Percentiles rank a stretch among this genome's conserved stretches.
phyloP scores from a whole-genome alignment of 2,329 filamentous ascomycete species.

The Pseudogymnoascus sp. region DNA sequence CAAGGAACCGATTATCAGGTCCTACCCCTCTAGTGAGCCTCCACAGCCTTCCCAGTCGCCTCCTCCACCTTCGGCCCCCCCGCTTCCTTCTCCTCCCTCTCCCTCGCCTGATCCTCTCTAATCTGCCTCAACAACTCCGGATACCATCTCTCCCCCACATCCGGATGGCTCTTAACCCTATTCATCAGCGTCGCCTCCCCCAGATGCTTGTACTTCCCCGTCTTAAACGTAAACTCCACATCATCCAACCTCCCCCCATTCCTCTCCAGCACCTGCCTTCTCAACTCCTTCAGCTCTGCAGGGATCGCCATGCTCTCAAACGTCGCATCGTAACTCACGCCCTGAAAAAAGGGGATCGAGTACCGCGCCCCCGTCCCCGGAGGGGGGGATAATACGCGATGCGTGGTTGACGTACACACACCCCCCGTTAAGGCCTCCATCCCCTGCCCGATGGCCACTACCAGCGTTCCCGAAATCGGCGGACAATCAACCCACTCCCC shows the following conservation, averaged over 20 bases:
- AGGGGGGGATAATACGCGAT: conserved; percentile 69
- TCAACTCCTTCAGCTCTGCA: conserved; percentile 53
- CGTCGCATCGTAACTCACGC: conserved; percentile 68
- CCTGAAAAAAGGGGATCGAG: conserved; percentile 84
- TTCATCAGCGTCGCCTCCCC: conserved; percentile 83
- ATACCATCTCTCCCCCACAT: conserved; percentile 78
- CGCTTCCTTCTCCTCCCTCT: conserved; percentile 29
- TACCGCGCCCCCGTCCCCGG: conserved; percentile 66
- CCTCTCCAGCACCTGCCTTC: conserved; percentile 48
- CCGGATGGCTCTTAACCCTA: conserved; percentile 76
- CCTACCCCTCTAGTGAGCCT: conserved; percentile 32
- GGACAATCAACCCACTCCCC: conserved; percentile 79
- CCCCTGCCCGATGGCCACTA: conserved; percentile 82
- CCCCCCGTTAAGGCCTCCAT: conserved; percentile 79
- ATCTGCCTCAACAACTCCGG: conserved; percentile 50
- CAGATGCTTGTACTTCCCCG: conserved; percentile 56
- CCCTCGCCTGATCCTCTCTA: conserved; percentile 48
- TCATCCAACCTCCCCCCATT: conserved; percentile 58
- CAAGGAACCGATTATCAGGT: not conserved
- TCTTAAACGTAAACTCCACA: conserved; percentile 80
- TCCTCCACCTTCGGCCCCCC: conserved; percentile 18
- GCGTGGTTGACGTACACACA: conserved; percentile 75
- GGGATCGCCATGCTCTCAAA: conserved; percentile 64
- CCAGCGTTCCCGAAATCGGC: conserved; percentile 67
- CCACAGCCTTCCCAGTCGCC: conserved; percentile 25